Evolutionary conservation across 495 filamentous ascomycete genomes (phyloP).

Genomic region (Xylaria venustula): DNA sequence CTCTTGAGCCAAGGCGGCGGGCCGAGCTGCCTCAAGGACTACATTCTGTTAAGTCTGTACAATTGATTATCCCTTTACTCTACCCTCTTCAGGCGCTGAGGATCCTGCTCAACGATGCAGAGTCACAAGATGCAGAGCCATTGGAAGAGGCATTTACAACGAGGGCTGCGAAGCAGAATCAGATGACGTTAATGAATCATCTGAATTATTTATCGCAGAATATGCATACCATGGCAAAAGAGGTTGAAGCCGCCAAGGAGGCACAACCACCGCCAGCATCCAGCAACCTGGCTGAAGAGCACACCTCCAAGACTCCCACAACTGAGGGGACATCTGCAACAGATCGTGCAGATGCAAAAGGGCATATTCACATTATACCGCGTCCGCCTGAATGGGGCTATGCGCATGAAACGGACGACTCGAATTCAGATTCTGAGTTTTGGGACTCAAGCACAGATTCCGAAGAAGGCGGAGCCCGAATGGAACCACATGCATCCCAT

Average conservation of each 20-base stretch:
- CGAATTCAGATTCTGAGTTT: slow-evolving; percentile 36
- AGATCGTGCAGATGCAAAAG: slow-evolving; percentile 42
- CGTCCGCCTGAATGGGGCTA: slow-evolving; percentile 79
- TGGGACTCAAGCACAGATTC: slow-evolving; percentile 39
- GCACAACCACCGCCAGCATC: background rate
- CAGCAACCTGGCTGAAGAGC: background rate
- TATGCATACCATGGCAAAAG: slow-evolving; percentile 66
- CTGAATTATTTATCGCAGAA: slow-evolving; percentile 78
- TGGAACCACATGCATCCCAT: slow-evolving; percentile 39
- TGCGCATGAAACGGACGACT: slow-evolving; percentile 44
- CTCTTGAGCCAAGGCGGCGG: slow-evolving; percentile 65
- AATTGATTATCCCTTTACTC: slow-evolving; percentile 66
- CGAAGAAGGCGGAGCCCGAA: slow-evolving; percentile 38
- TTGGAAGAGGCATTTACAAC: slow-evolving; percentile 65
- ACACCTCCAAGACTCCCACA: background rate
- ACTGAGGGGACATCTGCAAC: slow-evolving; percentile 4
- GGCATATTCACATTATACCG: slow-evolving; percentile 74
- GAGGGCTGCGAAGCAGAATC: slow-evolving; percentile 54
- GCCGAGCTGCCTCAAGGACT: slow-evolving; percentile 61
- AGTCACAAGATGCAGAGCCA: slow-evolving; percentile 55
- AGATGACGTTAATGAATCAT: slow-evolving; percentile 68
- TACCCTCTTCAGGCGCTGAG: slow-evolving; percentile 72
- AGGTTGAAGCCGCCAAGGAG: slow-evolving; percentile 19
- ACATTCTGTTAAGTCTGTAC: slow-evolving; percentile 61
- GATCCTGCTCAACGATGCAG: slow-evolving; percentile 64